Evolutionary conservation across 805 yeast species (phyloP), one percentile per base, ranked within the genome.

Genomic region (Schwanniomyces yamadae): DNA sequence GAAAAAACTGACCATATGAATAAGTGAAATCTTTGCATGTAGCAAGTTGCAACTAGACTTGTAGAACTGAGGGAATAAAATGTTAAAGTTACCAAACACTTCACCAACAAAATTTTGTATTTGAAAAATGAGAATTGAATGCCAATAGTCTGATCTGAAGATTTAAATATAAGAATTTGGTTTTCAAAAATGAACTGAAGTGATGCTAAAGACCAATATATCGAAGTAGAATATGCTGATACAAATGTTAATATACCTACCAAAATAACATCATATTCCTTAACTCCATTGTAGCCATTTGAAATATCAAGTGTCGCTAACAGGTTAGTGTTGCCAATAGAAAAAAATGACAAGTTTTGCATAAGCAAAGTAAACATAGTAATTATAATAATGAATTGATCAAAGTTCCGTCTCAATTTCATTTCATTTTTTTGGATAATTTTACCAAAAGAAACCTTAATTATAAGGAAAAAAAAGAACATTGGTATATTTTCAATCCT

Each of bases 1-100:
- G 95, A 85, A 63, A 93, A 93, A 6, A 93, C 99, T 2, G 98
- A 90, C 99, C 99, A 93, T 7, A 93, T 84, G 55, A 93, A 93
- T 38, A 93, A 67, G 57, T 93, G 99, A 52, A 82, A 84, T 47
- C 95, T 71, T 47, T 90, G 70, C 14, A 75, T 67, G 33, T 73
- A 71, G 56, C 98, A 93, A 10, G 96, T 82, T 0, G 66, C 62
- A 28, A 85, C 55, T 33, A 88, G 71, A 28, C 75, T 73, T 2
- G 76, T 48, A 1, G 85, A 82, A 7, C 80, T 66, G 1, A 81
- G 44, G 2, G 82, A 63, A 54, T 84, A 84, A 50, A 82, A 84
- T 1, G 73, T 51, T 22, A 79, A 57, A 14, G 63, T 57, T 16
- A 64, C 50, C n/a, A 66, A 35, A 11, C 63, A 39, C 39, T 64